Conservation (phyloP, 192 early-diverging fungal species). For the Gryganskiella cystojenkinii region DNA sequence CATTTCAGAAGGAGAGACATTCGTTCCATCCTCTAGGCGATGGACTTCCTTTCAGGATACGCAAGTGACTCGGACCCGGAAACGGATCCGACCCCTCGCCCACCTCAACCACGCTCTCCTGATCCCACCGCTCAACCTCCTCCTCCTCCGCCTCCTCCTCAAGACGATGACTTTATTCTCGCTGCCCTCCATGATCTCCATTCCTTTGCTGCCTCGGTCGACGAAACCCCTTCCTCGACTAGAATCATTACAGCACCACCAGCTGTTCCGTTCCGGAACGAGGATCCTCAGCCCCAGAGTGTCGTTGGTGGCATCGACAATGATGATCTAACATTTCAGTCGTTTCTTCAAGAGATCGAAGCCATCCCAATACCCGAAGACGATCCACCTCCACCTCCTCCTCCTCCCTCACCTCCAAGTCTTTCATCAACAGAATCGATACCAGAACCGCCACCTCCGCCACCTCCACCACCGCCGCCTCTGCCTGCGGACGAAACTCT, state of each 20-base stretch:
- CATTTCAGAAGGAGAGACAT: no score
- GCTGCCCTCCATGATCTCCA: slow-evolving; percentile 35
- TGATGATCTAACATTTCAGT: slow-evolving; percentile 18
- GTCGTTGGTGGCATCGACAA: background rate
- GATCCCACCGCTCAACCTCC: no score
- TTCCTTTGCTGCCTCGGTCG: slow-evolving; percentile 29
- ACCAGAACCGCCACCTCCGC: background rate
- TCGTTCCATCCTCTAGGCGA: no score
- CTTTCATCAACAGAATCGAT: background rate
- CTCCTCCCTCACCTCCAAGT: slow-evolving; percentile 16
- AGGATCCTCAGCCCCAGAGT: no score
- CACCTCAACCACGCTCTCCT: no score
- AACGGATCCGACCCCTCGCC: no score
- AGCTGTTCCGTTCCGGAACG: background rate
- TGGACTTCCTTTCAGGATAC: slow-evolving; percentile 39
- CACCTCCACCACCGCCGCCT: slow-evolving; percentile 2
- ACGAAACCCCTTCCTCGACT: background rate
- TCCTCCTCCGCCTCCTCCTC: no score
- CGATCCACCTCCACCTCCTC: slow-evolving; percentile 1
- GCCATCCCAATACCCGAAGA: slow-evolving; percentile 14
- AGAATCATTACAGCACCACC: background rate
- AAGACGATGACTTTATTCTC: slow-evolving; percentile 18
- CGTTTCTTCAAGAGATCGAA: slow-evolving; percentile 36
- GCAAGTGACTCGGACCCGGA: slow-evolving; percentile 38
- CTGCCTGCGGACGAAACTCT: background rate